Conservation (phyloP, 805 yeast species). For the Candida parachauliodes region DNA sequence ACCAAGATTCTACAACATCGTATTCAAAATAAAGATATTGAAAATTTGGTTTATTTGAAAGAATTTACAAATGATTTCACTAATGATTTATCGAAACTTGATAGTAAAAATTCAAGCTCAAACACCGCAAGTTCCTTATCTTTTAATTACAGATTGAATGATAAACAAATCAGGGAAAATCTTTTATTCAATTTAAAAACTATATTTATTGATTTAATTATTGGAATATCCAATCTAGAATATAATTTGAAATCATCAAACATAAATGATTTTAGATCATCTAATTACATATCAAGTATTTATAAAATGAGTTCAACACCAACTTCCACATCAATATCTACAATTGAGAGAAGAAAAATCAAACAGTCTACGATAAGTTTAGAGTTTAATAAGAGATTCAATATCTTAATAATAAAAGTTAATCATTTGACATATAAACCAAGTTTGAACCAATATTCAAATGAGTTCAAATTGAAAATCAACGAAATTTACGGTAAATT, state of each 20-base stretch:
- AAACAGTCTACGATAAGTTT: constrained; percentile 18
- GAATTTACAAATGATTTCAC: constrained; percentile 12
- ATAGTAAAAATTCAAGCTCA: constrained; percentile 2
- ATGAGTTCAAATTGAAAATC: constrained; percentile 10
- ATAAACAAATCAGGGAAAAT: constrained; percentile 32
- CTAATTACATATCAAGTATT: constrained; percentile 13
- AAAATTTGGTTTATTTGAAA: constrained; percentile 12
- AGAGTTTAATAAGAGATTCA: constrained; percentile 17
- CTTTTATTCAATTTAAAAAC: constrained; percentile 31
- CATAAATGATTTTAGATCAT: constrained; percentile 20
- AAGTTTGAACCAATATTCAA: constrained; percentile 9
- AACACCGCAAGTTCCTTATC: neutral
- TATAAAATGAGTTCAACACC: constrained; percentile 10
- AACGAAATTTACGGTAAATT: constrained; percentile 12
- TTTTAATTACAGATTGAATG: constrained; percentile 14
- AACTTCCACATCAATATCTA: constrained; percentile 13
- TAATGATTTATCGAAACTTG: constrained; percentile 8
- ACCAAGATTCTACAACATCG: constrained; percentile 4
- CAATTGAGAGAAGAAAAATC: constrained; percentile 11
- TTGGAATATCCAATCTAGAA: constrained; percentile 29
- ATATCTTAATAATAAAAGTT: constrained; percentile 22
- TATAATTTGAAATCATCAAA: constrained; percentile 26
- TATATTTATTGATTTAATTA: constrained; percentile 37
- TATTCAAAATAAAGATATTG: constrained; percentile 5
- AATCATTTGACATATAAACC: constrained; percentile 16